Evolutionary conservation across 495 filamentous ascomycete species (phyloP), one percentile per base, ranked within the genome.

Genomic region (Hyaloscypha bicolor): DNA sequence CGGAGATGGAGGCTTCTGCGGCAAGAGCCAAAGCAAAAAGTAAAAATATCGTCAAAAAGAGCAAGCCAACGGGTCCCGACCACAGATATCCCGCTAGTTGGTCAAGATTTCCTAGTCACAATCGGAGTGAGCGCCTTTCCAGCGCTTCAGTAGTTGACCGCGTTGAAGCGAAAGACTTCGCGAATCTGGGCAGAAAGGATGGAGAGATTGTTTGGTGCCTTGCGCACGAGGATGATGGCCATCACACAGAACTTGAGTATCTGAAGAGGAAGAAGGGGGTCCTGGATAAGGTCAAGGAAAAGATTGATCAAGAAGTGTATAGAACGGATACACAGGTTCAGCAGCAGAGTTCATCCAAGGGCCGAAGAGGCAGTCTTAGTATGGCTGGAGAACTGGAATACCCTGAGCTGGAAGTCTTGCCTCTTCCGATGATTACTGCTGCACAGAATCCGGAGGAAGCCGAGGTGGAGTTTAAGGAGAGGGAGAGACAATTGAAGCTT

Each of bases 361-460:
- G 69, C 8, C 56, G 72, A 32, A 65, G 65, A 57, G 62, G 67
- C 9, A 74, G 72, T 39, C 45, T 68, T 25, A 63, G 16, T 56
- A 29, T 66, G 9, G 37, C 51, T 19, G 48, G 58, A n/a, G 35
- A 62, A n/a, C 48, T 70, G 51, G 67, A 74, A 25, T 74, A 52
- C 57, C 72, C 72, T 4, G 69, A 74, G 33, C 55, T 72, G 39
- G 71, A 73, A 45, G 30, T 71, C 2, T 30, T 70, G 9, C 64
- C 63, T 37, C 16, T 69, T 11, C 39, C 66, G 1, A 31, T 56
- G 9, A 65, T 65, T 52, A 60, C 32, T 25, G 30, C n/a, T 4
- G 59, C 29, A 9, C 25, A 67, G 8, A 67, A 42, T 45, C 51
- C 51, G 14, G 57, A 55, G 21, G 33, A 48, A 59, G 29, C 25